A percentile compares a stretch with the other conserved stretches of the same genome.
Evolutionary conservation across 2,329 filamentous ascomycete species (phyloP).

Genomic region (Colletotrichum liriopes): DNA sequence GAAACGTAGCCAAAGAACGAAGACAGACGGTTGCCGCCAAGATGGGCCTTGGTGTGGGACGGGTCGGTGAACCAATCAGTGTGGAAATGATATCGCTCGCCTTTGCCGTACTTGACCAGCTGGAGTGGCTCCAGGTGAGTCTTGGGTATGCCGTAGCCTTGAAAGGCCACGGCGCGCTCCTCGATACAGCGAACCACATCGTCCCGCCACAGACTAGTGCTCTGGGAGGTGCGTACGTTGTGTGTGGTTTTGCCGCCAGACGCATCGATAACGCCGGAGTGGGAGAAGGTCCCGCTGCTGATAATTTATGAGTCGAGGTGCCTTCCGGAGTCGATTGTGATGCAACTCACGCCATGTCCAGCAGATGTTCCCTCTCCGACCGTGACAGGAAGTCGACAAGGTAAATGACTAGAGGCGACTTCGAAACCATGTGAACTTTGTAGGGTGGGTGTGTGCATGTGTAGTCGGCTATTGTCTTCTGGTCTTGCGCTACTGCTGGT

Average conservation of each 20-base stretch:
- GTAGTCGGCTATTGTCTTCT: constrained; percentile 39
- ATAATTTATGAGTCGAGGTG: constrained; percentile 29
- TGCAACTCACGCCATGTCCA: constrained; percentile 57
- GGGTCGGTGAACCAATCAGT: constrained; percentile 66
- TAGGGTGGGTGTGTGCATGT: constrained; percentile 54
- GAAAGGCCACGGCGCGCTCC: constrained; percentile 62
- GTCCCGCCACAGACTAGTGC: constrained; percentile 61
- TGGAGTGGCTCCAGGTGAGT: constrained; percentile 63
- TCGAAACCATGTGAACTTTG: constrained; percentile 61
- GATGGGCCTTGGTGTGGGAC: constrained; percentile 52
- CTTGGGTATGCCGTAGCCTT: constrained; percentile 57
- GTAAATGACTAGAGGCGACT: constrained; percentile 66
- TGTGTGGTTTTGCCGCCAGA: constrained; percentile 53
- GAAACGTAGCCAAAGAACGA: constrained; percentile 66
- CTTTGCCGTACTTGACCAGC: constrained; percentile 62
- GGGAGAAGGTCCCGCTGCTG: constrained; percentile 61
- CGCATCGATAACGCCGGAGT: constrained; percentile 59
- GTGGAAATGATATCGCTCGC: constrained; percentile 65
- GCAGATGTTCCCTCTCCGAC: constrained; percentile 59
- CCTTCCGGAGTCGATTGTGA: neutral
- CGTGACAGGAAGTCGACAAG: constrained; percentile 62
- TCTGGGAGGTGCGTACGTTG: constrained; percentile 61
- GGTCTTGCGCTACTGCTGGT: neutral
- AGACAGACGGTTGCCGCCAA: constrained; percentile 60
- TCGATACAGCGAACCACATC: constrained; percentile 63